These are phyloP conservation scores for Lentinus polychrous DNA, from an alignment of 1,284 basidiomycete species.

Conservation along the genomic window DNA sequence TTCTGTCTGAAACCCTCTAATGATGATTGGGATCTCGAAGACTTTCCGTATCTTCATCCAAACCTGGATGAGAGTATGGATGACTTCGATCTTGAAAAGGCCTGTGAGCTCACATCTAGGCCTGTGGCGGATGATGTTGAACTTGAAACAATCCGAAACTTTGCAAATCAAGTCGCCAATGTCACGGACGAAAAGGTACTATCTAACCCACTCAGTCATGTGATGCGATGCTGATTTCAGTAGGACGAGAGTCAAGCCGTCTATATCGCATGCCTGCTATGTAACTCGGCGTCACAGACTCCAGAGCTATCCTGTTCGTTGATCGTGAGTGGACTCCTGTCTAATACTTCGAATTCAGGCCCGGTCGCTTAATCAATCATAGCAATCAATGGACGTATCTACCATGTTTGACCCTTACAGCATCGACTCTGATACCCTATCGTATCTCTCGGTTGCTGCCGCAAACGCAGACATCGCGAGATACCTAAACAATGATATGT, in stretches of 20 bases:
- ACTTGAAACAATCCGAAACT: constrained; percentile 39
- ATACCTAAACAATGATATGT: constrained; percentile 30
- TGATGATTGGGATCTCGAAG: constrained; percentile 69
- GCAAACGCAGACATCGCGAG: constrained; percentile 58
- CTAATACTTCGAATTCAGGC: too few species aligned
- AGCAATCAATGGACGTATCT: constrained; percentile 51
- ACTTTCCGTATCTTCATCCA: constrained; percentile 64
- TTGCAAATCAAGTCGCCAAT: constrained; percentile 47
- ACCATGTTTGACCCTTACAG: constrained; percentile 45
- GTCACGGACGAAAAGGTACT: constrained; percentile 47
- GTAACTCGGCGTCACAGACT: constrained; percentile 56
- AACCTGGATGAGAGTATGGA: constrained; percentile 40
- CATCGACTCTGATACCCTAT: constrained; percentile 49
- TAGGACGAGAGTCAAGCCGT: constrained; percentile 52
- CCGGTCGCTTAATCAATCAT: neutral
- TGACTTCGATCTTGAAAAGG: constrained; percentile 47
- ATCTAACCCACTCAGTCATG: neutral
- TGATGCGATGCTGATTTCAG: constrained; percentile 1
- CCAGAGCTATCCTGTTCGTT: constrained; percentile 35
- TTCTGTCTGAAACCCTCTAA: constrained; percentile 68
- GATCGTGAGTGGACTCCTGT: constrained; percentile 35
- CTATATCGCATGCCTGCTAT: constrained; percentile 51
- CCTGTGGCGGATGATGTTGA: constrained; percentile 50
- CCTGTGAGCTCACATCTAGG: constrained; percentile 41
- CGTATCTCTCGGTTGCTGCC: constrained; percentile 51